phyloP scores from a whole-genome alignment of 345 rosid species.

The Nephelium lappaceum region DNA sequence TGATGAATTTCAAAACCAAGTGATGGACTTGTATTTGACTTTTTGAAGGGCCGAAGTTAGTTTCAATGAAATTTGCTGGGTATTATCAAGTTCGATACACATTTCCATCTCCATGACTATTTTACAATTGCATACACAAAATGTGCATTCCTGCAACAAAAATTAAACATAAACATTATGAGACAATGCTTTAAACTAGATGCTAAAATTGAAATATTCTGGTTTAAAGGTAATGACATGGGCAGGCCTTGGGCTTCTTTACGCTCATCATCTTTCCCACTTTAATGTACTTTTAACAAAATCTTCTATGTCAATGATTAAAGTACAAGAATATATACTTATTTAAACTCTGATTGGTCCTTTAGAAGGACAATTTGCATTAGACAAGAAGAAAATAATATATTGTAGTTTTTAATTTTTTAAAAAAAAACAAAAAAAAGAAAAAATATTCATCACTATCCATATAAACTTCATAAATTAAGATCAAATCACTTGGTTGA shows the following conservation, averaged over 20 bases:
- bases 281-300: neutral
- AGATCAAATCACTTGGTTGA: neutral
- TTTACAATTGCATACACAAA: neutral
- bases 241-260: too few relatives aligned
- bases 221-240: neutral
- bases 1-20: neutral
- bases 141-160: neutral
- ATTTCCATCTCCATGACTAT: neutral
- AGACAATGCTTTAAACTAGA: neutral
- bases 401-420: neutral
- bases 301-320: neutral
- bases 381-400: neutral
- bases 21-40: too few relatives aligned
- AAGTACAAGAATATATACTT: neutral
- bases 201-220: neutral
- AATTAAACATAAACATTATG: neutral
- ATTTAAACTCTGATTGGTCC: neutral
- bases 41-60: too few relatives aligned
- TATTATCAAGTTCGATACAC: neutral
- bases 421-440: too few relatives aligned
- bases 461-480: neutral
- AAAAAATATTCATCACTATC: neutral
- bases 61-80: neutral
- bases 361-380: neutral
- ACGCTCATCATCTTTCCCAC: neutral